phyloP scores from a whole-genome alignment of 140 eudicot genomes.

The Oenanthe javanica region DNA sequence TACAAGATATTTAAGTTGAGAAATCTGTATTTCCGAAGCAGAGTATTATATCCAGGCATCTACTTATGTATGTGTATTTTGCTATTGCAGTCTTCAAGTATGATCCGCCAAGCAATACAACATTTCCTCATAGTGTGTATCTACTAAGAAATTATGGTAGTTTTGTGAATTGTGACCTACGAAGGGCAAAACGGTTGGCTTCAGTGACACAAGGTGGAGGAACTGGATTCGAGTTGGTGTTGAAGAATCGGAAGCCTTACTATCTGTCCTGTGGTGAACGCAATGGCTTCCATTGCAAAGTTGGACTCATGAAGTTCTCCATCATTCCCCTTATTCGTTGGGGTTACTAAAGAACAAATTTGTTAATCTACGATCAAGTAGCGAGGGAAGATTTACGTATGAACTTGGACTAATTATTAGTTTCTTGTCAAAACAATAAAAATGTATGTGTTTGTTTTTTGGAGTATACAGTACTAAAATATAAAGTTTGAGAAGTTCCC shows the following conservation, averaged over 20 bases:
- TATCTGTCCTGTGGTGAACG: conserved; percentile 75
- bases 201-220: conserved; percentile 54
- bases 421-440: neutral
- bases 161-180: conserved; percentile 49
- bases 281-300: conserved; percentile 57
- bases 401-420: neutral
- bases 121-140: conserved; percentile 56
- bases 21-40: neutral
- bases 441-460: neutral
- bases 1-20: neutral
- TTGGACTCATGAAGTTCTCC: conserved; percentile 51
- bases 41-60: neutral
- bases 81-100: conserved; percentile 49
- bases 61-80: conserved; percentile 41
- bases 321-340: conserved; percentile 51
- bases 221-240: conserved; percentile 52
- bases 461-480: neutral
- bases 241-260: conserved; percentile 56
- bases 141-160: conserved; percentile 51
- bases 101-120: conserved; percentile 47
- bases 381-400: neutral
- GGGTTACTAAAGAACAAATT: neutral
- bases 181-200: conserved; percentile 46
- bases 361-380: neutral
- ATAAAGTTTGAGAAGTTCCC: neutral